Evolutionary conservation across 495 filamentous ascomycete species (phyloP).

Genomic region (Neurospora sp.): DNA sequence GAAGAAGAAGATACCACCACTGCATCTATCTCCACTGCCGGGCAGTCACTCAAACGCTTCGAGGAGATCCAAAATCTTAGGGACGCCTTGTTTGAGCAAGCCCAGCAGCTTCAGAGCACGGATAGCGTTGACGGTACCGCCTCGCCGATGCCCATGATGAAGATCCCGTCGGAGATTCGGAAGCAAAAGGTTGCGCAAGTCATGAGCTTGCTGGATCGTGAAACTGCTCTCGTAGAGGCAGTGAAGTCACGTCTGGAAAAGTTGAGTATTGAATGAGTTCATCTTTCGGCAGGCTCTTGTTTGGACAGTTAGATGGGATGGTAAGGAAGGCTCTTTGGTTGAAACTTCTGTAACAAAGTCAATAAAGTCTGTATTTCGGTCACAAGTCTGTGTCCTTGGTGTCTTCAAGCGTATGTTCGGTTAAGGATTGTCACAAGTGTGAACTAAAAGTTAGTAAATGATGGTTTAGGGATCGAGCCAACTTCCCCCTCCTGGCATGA

Average conservation of each 20-base stretch:
- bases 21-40: conserved; percentile 15
- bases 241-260: conserved; percentile 25
- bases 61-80: conserved; percentile 37
- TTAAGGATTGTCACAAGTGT: background rate
- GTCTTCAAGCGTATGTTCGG: background rate
- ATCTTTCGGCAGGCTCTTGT: background rate
- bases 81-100: conserved; percentile 43
- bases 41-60: conserved; percentile 36
- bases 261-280: conserved; percentile 18
- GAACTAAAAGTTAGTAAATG: background rate
- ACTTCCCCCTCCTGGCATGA: background rate
- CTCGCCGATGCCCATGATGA: conserved; percentile 25
- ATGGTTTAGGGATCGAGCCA: background rate
- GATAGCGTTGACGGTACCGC: conserved; percentile 15
- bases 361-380: background rate
- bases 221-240: conserved; percentile 47
- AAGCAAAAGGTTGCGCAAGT: conserved; percentile 59
- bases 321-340: background rate
- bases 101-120: conserved; percentile 27
- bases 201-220: conserved; percentile 60
- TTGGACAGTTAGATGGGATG: background rate
- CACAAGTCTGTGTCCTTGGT: background rate
- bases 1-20: background rate
- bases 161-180: conserved; percentile 57
- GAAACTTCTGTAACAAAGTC: background rate